Evolutionary conservation across 306 rosid genomes (phyloP).

Genomic region (Quercus suber): DNA sequence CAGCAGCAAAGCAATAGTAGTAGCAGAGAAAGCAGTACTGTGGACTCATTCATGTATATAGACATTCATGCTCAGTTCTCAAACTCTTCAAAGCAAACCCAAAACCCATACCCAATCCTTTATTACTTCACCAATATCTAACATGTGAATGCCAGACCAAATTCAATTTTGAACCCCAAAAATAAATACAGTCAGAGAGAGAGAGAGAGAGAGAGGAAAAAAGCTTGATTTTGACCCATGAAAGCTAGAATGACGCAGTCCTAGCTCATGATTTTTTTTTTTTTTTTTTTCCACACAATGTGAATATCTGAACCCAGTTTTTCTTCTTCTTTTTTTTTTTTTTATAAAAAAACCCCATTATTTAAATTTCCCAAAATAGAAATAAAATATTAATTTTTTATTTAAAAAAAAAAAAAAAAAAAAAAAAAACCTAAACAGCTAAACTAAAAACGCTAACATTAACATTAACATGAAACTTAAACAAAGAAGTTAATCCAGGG

Average conservation of each 20-base stretch:
- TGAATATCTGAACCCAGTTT: background rate
- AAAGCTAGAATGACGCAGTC: background rate
- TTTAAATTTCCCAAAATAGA: background rate
- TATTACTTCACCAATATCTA: background rate
- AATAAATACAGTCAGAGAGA: background rate
- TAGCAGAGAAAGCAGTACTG: no score
- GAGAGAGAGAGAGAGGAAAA: background rate
- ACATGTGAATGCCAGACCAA: background rate
- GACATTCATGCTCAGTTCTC: conserved; percentile 4
- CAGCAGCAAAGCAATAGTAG: no score
- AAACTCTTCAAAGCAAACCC: conserved; percentile 35
- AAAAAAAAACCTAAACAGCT: background rate
- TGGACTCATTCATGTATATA: no score
- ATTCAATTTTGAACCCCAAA: background rate
- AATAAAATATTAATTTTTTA: background rate
- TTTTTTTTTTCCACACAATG: background rate
- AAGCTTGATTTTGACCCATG: background rate
- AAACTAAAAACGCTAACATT: background rate
- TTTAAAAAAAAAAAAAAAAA: background rate
- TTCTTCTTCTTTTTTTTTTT: background rate
- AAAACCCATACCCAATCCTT: background rate
- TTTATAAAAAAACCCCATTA: no score
- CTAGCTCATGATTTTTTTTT: background rate
- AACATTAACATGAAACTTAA: conserved; percentile 6
- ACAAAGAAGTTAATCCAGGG: background rate